Conservation (phyloP, 306 rosid species). For the Lupinus albus region DNA sequence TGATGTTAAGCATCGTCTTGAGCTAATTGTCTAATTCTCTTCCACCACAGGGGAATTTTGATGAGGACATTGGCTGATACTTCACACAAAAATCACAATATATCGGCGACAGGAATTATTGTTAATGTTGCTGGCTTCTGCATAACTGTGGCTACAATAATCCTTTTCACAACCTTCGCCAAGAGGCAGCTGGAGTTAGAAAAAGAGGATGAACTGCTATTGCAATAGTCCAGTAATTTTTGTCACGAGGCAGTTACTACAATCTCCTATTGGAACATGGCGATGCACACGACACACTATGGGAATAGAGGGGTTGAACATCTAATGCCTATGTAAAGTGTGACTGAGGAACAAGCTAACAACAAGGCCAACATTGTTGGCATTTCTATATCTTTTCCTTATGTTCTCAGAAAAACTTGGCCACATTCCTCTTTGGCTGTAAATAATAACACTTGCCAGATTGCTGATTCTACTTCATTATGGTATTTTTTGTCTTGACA, state of each 20-base stretch:
- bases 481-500: slow-evolving; percentile 2
- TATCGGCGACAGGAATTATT: slow-evolving; percentile 65
- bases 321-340: background rate
- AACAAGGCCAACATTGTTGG: slow-evolving; percentile 37
- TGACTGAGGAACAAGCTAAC: slow-evolving; percentile 43
- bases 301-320: slow-evolving; percentile 21
- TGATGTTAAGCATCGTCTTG: background rate
- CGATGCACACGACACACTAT: slow-evolving; percentile 36
- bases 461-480: background rate
- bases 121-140: slow-evolving; percentile 63
- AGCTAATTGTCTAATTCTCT: slow-evolving; percentile 24
- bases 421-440: background rate
- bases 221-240: slow-evolving; percentile 51
- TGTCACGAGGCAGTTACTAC: slow-evolving; percentile 12
- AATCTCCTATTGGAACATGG: slow-evolving; percentile 15
- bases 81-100: slow-evolving; percentile 47
- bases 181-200: slow-evolving; percentile 60
- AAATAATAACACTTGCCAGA: slow-evolving; percentile 10
- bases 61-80: slow-evolving; percentile 75
- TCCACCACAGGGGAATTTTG: slow-evolving; percentile 70
- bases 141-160: slow-evolving; percentile 57
- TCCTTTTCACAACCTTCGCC: slow-evolving; percentile 68
- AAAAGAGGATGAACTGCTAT: slow-evolving; percentile 53
- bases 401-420: background rate
- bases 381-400: slow-evolving; percentile 22